Evolutionary conservation across 169 alveolate species (phyloP).

Genomic region (Plasmodium adleri): DNA sequence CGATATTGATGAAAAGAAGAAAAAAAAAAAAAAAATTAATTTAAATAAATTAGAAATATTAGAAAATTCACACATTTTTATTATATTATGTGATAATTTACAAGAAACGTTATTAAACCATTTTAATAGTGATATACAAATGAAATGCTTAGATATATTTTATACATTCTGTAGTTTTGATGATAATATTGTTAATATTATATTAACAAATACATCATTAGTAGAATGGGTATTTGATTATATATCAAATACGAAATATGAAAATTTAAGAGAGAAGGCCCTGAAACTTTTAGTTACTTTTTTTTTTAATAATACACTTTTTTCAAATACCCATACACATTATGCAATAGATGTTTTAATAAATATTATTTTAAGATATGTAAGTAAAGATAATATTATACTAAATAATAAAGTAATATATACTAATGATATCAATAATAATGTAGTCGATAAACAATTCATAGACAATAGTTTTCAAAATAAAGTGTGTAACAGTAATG

Average conservation of each 20-base stretch:
- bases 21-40: conserved; percentile 4
- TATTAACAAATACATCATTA: conserved; percentile 48
- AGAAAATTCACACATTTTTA: conserved; percentile 35
- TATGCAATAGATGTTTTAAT: conserved; percentile 65
- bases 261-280: conserved; percentile 61
- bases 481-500: no score
- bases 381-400: conserved; percentile 22
- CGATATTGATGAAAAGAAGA: no score
- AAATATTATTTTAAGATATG: conserved; percentile 60
- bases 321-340: conserved; percentile 66
- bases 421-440: no score
- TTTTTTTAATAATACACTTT: conserved; percentile 69
- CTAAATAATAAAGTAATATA: neutral
- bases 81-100: conserved; percentile 66
- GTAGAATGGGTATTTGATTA: conserved; percentile 73
- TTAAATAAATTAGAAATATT: conserved; percentile 13
- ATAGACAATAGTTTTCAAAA: no score
- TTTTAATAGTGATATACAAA: conserved; percentile 68
- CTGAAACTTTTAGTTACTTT: conserved; percentile 56
- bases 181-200: conserved; percentile 60
- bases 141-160: conserved; percentile 72
- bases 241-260: conserved; percentile 67
- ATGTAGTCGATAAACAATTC: no score
- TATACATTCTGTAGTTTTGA: conserved; percentile 46
- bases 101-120: conserved; percentile 69